These are phyloP conservation scores for Xerocomellus dryophilus DNA, from an alignment of 768 basidiomycete genomes.

Conservation along the genomic window DNA sequence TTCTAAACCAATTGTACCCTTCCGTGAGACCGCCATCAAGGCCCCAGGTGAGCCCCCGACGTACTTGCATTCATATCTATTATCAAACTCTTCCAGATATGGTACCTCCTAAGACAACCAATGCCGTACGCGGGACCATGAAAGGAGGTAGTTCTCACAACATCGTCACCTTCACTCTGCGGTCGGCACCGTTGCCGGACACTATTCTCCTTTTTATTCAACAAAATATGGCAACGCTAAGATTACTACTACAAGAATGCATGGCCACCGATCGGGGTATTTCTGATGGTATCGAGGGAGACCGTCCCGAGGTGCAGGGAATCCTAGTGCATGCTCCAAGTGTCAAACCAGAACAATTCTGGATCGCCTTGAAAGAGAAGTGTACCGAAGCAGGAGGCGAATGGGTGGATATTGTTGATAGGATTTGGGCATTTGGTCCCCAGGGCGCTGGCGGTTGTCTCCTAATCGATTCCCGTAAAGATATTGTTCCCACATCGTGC, in stretches of 20 bases:
- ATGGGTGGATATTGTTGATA: slow-evolving; percentile 71
- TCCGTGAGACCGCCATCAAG: slow-evolving; percentile 90
- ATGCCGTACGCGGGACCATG: slow-evolving; percentile 74
- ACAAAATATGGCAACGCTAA: slow-evolving; percentile 64
- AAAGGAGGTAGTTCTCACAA: slow-evolving; percentile 64
- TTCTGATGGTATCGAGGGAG: slow-evolving; percentile 31
- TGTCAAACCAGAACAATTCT: slow-evolving; percentile 75
- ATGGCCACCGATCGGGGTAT: slow-evolving; percentile 36
- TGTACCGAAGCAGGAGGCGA: slow-evolving; percentile 69
- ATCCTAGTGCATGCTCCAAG: slow-evolving; percentile 60
- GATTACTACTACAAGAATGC: slow-evolving; percentile 54
- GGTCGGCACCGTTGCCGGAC: slow-evolving; percentile 78
- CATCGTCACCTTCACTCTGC: slow-evolving; percentile 76
- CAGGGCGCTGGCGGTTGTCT: slow-evolving; percentile 83
- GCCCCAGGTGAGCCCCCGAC: slow-evolving; percentile 51
- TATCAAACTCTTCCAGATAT: slow-evolving; percentile 56
- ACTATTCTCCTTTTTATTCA: slow-evolving; percentile 71
- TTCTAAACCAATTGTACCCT: slow-evolving; percentile 95
- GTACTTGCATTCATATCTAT: not conserved
- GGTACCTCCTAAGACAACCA: slow-evolving; percentile 73
- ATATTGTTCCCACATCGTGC: slow-evolving; percentile 50
- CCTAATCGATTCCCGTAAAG: slow-evolving; percentile 68
- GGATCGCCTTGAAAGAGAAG: slow-evolving; percentile 62
- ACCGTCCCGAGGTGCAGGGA: slow-evolving; percentile 46
- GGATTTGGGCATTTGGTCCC: slow-evolving; percentile 91